phyloP scores from a whole-genome alignment of 345 rosid genomes.

The Pseudoturritis turrita region DNA sequence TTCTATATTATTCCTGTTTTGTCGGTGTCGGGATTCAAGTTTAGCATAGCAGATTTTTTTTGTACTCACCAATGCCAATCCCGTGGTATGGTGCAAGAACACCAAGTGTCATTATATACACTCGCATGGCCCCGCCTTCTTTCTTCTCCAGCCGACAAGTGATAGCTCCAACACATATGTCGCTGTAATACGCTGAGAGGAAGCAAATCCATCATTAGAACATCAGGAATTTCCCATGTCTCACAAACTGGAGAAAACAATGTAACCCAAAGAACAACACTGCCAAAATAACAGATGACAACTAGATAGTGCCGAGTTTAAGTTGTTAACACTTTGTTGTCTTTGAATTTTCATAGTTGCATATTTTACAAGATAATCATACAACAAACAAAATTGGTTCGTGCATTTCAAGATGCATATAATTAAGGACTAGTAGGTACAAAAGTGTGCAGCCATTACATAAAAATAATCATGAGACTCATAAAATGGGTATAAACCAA shows the following conservation, averaged over 20 bases:
- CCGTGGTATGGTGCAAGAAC: conserved; percentile 97
- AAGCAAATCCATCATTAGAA: conserved; percentile 11
- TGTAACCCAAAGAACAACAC: neutral
- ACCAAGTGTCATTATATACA: conserved; percentile 97
- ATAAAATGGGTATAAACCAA: neutral
- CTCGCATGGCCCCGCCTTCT: conserved; percentile 65
- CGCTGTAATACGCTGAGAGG: conserved; percentile 79
- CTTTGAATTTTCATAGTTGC: neutral
- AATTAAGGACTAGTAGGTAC: neutral
- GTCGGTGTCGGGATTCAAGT: neutral
- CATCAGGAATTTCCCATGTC: neutral
- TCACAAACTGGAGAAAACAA: neutral
- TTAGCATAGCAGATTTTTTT: neutral
- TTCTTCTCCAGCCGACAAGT: conserved; percentile 95
- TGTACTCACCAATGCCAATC: conserved; percentile 85
- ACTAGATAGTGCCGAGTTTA: neutral
- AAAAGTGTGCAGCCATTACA: neutral
- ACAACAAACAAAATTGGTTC: neutral
- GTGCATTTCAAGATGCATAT: neutral
- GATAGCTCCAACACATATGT: conserved; percentile 92
- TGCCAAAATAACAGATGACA: neutral
- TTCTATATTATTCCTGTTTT: neutral
- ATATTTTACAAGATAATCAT: too few species aligned
- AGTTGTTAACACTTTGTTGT: neutral
- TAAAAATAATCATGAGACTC: neutral